Evolutionary conservation across 371 early-diverging fungal species (phyloP).

Genomic region (Nematocida sp.): DNA sequence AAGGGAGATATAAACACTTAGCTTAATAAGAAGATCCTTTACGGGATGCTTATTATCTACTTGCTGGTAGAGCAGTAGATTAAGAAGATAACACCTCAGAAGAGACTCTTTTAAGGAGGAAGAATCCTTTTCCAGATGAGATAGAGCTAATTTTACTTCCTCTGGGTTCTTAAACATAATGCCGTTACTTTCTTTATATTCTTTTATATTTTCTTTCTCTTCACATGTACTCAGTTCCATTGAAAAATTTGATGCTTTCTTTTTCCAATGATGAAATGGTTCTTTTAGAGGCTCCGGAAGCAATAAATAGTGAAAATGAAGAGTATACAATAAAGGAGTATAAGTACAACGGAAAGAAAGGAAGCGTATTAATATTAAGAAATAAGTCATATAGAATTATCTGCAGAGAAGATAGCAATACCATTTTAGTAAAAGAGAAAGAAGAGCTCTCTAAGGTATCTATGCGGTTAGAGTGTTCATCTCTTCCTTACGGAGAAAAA

Average conservation of each 20-base stretch:
- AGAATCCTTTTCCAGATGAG: background rate
- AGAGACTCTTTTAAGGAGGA: conserved; percentile 41
- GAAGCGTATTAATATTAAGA: conserved; percentile 11
- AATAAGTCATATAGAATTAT: conserved; percentile 32
- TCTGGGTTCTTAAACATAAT: conserved; percentile 36
- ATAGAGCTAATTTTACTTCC: conserved; percentile 29
- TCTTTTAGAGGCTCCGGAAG: conserved; percentile 15
- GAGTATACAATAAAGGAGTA: conserved; percentile 20
- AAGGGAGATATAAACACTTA: conserved; percentile 47
- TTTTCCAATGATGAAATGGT: background rate
- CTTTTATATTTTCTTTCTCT: background rate
- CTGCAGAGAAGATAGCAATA: conserved; percentile 45
- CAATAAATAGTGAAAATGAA: conserved; percentile 5
- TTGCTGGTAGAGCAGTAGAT: conserved; percentile 45
- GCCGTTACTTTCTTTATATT: background rate
- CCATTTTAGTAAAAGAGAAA: conserved; percentile 8
- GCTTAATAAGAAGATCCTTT: conserved; percentile 38
- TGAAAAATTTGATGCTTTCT: too few species aligned
- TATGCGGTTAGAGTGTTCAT: conserved; percentile 17
- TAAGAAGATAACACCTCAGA: conserved; percentile 47
- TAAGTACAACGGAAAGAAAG: background rate
- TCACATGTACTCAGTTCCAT: too few species aligned
- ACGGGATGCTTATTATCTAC: conserved; percentile 38
- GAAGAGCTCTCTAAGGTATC: background rate
- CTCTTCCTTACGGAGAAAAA: conserved; percentile 4